These are phyloP conservation scores for Haplosporangium sp. DNA, from an alignment of 371 early-diverging fungal species.

Conservation along the genomic window DNA sequence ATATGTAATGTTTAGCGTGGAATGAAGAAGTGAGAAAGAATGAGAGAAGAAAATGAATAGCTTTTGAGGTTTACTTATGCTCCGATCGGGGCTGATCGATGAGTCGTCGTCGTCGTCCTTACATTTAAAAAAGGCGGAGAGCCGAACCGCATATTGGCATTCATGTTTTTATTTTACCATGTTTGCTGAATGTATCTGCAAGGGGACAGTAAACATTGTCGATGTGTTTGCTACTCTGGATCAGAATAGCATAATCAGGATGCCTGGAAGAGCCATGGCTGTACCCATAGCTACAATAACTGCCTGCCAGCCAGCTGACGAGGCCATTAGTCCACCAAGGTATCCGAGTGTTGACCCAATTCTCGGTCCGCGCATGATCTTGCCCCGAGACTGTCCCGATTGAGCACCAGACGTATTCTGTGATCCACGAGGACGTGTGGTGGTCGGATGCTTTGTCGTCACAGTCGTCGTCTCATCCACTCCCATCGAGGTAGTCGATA, in stretches of 20 bases:
- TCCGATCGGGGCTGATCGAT: too few relatives aligned
- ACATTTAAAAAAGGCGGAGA: too few relatives aligned
- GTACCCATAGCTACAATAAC: not conserved
- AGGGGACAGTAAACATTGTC: too few relatives aligned
- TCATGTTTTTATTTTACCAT: too few relatives aligned
- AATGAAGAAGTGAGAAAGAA: slow-evolving; percentile 1
- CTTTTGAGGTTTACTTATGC: too few relatives aligned
- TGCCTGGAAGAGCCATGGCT: slow-evolving; percentile 11
- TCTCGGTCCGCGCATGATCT: not conserved
- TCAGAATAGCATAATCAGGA: slow-evolving; percentile 1
- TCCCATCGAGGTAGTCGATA: slow-evolving; percentile 40
- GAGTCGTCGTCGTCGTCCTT: too few relatives aligned
- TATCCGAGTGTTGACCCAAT: not conserved
- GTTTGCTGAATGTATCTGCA: too few relatives aligned
- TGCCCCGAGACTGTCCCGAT: not conserved
- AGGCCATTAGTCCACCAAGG: slow-evolving; percentile 1
- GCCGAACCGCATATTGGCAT: too few relatives aligned
- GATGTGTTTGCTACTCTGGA: too few relatives aligned
- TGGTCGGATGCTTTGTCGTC: slow-evolving; percentile 39
- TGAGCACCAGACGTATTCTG: slow-evolving; percentile 25
- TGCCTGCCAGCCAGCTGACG: slow-evolving; percentile 1
- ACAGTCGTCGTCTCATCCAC: slow-evolving; percentile 36
- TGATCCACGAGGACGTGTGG: slow-evolving; percentile 13
- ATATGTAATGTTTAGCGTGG: not conserved
- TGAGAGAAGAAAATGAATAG: not conserved